Base-by-base conservation (phyloP, 148 eudicot genomes). In the Simmondsia chinensis region DNA sequence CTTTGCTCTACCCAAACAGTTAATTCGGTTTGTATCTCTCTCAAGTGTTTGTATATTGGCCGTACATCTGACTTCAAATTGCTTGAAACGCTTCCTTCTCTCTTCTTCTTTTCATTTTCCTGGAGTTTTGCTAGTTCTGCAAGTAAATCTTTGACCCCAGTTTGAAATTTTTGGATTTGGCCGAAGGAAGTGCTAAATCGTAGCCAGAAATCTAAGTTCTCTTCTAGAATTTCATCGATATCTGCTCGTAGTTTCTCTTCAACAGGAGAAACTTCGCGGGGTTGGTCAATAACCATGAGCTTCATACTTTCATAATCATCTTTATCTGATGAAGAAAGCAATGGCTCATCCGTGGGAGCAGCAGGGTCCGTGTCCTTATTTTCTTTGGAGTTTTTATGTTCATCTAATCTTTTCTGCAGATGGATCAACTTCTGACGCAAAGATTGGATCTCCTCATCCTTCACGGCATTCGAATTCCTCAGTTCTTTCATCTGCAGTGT, bases 181-280 rank as follows among this genome's bases (percentile, higher is more conserved):
- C 71, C 81, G 43, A 76, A 82, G 28, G 88, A 63, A 33, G 69
- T 58, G 54, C 99, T 85, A 52, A 91, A 82, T 46, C 94, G 72
- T 33, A 87, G 48, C 96, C 94, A 87, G 69, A 83, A 83, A 39
- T 79, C 89, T 51, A 91, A 58, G 45, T 86, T 85, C 54, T 79
- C 83, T 19, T 86, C 95, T 4, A 85, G 63, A 40, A 91, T 57
- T 31, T 79, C 75, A 61, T 85, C 89, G 4, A 86, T 85, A 20
- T 66, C 71, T 36, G 50, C 65, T 32, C 89, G 72, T 8, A 91
- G 72, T 56, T 74, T 82, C 42, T 76, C 86, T 52, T 91, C 99
- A 18, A 64, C 43, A 0, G 61, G 60, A 5, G 99, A 91, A 19
- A 75, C 23, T 9, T 54, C 35, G 31, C 50, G 51, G 28, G 48